phyloP scores from a whole-genome alignment of 495 filamentous ascomycete genomes.

The Friedmanniomyces simplex region DNA sequence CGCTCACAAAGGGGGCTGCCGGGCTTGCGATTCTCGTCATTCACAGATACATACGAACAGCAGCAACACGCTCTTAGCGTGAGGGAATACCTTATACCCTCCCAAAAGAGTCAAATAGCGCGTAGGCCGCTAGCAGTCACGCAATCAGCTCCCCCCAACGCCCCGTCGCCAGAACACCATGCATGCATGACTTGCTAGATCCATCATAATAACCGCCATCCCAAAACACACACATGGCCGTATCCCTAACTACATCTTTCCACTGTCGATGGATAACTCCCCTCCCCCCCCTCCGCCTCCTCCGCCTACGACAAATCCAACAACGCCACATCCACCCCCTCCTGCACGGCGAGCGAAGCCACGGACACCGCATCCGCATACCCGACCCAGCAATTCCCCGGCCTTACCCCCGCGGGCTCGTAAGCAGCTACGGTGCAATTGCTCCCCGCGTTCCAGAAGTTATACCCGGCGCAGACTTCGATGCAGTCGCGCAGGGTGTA shows the following conservation, averaged over 20 bases:
- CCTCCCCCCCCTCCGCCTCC: neutral
- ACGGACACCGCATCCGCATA: neutral
- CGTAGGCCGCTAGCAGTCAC: no score
- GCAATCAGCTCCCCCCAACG: no score
- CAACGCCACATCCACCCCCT: constrained; percentile 7
- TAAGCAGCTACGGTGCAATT: constrained; percentile 15
- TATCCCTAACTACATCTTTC: no score
- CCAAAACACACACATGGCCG: no score
- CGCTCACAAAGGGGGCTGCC: no score
- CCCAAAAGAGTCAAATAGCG: no score
- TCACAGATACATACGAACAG: no score
- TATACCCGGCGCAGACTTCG: constrained; percentile 16
- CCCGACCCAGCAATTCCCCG: constrained; percentile 15
- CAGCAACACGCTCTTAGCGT: no score
- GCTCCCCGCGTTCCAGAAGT: neutral
- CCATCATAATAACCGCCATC: neutral
- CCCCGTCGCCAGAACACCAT: neutral
- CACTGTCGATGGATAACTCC: no score
- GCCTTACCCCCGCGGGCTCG: neutral
- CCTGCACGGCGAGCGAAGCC: neutral
- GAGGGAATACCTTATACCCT: no score
- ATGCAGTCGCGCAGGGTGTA: constrained; percentile 19
- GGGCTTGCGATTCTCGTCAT: no score
- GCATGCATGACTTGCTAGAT: no score
- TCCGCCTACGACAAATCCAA: neutral